Percentiles rank a stretch among this genome's conserved stretches.
Evolutionary conservation across 768 basidiomycete species (phyloP).

Genomic region (Psilocybe cubensis): DNA sequence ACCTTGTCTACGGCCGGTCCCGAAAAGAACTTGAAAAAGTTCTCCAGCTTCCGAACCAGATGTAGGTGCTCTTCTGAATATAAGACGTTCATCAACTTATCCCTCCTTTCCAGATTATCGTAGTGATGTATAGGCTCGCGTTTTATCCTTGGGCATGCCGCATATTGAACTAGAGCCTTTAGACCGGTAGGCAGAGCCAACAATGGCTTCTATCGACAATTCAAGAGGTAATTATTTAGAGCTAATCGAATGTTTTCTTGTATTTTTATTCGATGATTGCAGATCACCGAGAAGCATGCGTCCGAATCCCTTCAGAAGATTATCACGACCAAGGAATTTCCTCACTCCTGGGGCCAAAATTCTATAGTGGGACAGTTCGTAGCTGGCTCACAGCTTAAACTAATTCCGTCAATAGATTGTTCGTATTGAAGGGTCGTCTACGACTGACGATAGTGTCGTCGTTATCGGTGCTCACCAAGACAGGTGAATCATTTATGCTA

Average conservation of each 20-base stretch:
- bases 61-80: slow-evolving; percentile 44
- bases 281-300: slow-evolving; percentile 71
- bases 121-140: slow-evolving; percentile 59
- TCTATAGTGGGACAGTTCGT: slow-evolving; percentile 54
- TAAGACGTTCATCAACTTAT: slow-evolving; percentile 2
- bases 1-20: slow-evolving; percentile 70
- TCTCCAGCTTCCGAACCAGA: slow-evolving; percentile 75
- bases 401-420: slow-evolving; percentile 55
- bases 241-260: not conserved
- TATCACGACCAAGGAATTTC: slow-evolving; percentile 74
- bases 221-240: slow-evolving; percentile 47
- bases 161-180: slow-evolving; percentile 8
- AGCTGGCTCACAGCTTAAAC: slow-evolving; percentile 4
- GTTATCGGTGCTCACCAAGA: slow-evolving; percentile 85
- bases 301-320: slow-evolving; percentile 53
- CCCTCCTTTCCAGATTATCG: slow-evolving; percentile 38
- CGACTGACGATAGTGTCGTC: slow-evolving; percentile 61
- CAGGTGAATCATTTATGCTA: slow-evolving; percentile 46
- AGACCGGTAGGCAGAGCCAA: slow-evolving; percentile 82
- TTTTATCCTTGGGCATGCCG: slow-evolving; percentile 22
- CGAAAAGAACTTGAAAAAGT: slow-evolving; percentile 62
- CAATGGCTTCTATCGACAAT: slow-evolving; percentile 76
- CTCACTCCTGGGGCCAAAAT: slow-evolving; percentile 87
- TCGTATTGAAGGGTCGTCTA: slow-evolving; percentile 73
- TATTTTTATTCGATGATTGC: slow-evolving; percentile 7